These are phyloP conservation scores for Rhytidiadelphus loreus DNA, from an alignment of 225 moss, liverwort and hornwort genomes.

Conservation along the genomic window DNA sequence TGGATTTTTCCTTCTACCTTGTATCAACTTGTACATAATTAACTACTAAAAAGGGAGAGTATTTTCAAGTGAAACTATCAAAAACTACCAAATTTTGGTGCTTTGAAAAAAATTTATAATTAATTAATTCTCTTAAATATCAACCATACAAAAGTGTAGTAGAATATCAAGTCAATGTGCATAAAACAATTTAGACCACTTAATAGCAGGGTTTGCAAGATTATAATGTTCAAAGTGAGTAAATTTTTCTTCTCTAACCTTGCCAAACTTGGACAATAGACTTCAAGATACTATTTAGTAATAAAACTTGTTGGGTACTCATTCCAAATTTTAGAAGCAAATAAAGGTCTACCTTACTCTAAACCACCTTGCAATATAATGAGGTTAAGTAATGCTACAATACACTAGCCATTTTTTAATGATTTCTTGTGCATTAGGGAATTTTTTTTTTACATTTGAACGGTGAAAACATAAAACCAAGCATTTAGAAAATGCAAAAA, in stretches of 20 bases:
- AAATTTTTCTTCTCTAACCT: no score
- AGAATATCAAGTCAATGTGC: neutral
- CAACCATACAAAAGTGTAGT: neutral
- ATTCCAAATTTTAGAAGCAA: neutral
- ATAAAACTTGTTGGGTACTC: neutral
- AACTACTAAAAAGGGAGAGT: neutral
- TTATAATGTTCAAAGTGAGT: neutral
- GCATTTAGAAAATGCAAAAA: neutral
- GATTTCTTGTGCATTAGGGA: neutral
- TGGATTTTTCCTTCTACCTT: neutral
- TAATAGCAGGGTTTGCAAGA: neutral
- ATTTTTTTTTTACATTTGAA: fast-evolving
- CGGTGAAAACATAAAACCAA: neutral
- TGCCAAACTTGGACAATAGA: fast-evolving
- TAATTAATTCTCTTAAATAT: no score
- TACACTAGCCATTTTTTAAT: neutral
- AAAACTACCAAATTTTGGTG: neutral
- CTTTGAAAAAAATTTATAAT: neutral
- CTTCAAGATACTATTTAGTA: neutral
- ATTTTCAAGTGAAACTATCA: neutral
- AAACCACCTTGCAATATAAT: neutral
- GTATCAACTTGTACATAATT: neutral
- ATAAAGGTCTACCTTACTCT: neutral
- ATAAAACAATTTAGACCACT: neutral
- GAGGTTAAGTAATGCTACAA: neutral